Conservation (phyloP, 225 moss, liverwort and hornwort species). For the Pseudisothecium myosuroides region DNA sequence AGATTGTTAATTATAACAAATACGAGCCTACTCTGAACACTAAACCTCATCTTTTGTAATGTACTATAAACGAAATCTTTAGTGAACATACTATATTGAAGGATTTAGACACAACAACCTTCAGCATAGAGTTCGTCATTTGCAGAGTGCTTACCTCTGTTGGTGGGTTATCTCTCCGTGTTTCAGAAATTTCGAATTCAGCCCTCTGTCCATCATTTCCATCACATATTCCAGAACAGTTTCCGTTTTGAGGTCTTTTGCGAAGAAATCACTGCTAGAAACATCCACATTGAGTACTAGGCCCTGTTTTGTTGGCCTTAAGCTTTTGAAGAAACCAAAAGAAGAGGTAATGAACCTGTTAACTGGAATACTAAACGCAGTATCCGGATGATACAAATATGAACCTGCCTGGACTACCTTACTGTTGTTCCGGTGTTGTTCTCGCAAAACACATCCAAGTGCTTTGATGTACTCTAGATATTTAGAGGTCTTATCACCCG, state of each 20-base stretch:
- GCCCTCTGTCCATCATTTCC: slow-evolving; percentile 9
- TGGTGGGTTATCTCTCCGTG: background rate
- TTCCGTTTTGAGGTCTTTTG: slow-evolving; percentile 7
- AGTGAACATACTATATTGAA: background rate
- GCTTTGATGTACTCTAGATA: slow-evolving; percentile 23
- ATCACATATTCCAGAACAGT: slow-evolving; percentile 7
- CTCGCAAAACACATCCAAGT: slow-evolving; percentile 8
- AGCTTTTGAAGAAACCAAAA: slow-evolving; percentile 26
- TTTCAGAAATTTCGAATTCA: background rate
- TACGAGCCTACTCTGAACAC: background rate
- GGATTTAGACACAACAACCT: background rate
- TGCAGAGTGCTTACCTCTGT: background rate
- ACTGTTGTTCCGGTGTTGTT: slow-evolving; percentile 3
- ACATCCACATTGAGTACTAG: slow-evolving; percentile 39
- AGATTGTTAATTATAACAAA: background rate
- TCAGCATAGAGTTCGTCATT: background rate
- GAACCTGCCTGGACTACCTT: slow-evolving; percentile 16
- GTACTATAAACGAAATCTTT: background rate
- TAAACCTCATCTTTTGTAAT: background rate
- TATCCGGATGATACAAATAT: background rate
- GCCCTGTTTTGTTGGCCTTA: slow-evolving; percentile 29
- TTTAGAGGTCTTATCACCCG: background rate
- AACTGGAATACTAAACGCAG: background rate
- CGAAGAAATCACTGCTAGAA: background rate
- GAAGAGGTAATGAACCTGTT: slow-evolving; percentile 16